phyloP scores from a whole-genome alignment of 768 basidiomycete species.

The Suillus subluteus region DNA sequence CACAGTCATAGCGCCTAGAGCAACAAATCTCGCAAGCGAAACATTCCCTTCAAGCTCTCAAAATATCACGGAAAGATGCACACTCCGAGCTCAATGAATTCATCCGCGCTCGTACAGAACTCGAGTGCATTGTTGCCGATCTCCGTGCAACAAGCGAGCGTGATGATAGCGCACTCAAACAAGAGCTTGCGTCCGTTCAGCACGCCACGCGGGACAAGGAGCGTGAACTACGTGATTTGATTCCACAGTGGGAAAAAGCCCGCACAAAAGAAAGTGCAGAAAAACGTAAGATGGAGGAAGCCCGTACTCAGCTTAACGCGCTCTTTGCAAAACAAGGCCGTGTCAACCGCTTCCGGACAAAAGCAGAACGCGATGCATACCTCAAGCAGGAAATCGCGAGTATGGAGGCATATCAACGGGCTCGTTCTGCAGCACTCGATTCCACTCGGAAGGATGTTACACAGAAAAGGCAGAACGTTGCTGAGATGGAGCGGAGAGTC shows the following conservation, averaged over 20 bases:
- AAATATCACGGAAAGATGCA: slow-evolving; percentile 71
- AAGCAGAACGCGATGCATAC: slow-evolving; percentile 81
- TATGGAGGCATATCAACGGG: slow-evolving; percentile 60
- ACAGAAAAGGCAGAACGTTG: slow-evolving; percentile 48
- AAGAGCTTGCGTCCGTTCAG: slow-evolving; percentile 65
- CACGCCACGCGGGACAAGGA: slow-evolving; percentile 67
- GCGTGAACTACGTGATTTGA: slow-evolving; percentile 57
- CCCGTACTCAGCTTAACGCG: slow-evolving; percentile 67
- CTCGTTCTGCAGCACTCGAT: slow-evolving; percentile 60
- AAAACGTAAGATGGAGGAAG: slow-evolving; percentile 73
- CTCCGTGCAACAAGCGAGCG: slow-evolving; percentile 66
- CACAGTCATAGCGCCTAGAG: slow-evolving; percentile 64
- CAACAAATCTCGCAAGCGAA: slow-evolving; percentile 69
- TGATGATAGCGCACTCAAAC: slow-evolving; percentile 64
- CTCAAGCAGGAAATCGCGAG: slow-evolving; percentile 79
- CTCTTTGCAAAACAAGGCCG: slow-evolving; percentile 93
- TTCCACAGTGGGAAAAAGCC: slow-evolving; percentile 72
- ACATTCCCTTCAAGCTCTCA: slow-evolving; percentile 71
- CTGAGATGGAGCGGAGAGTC: slow-evolving; percentile 62
- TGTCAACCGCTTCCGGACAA: slow-evolving; percentile 80
- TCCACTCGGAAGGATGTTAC: slow-evolving; percentile 54
- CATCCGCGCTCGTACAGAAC: slow-evolving; percentile 79
- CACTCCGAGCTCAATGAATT: slow-evolving; percentile 88
- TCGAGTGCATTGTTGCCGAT: slow-evolving; percentile 84
- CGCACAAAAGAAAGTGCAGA: slow-evolving; percentile 54